Base-by-base conservation (phyloP, 805 yeast genomes). In the Wickerhamomyces strasburgensis region DNA sequence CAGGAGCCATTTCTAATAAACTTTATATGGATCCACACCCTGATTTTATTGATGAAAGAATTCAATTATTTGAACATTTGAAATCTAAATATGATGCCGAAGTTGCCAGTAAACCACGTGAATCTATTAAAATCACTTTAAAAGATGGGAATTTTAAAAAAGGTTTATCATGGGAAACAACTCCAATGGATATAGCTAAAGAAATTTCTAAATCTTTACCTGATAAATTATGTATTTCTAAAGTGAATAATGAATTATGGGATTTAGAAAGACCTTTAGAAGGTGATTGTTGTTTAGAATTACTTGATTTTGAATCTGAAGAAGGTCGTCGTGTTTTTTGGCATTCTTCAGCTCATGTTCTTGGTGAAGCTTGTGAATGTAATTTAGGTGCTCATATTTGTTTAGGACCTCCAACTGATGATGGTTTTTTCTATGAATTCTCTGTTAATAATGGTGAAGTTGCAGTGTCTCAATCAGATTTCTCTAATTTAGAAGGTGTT, bases 361-460 rank as follows among this genome's bases (percentile, higher is more conserved):
- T 93, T 52, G 98, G 98, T 66, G 98, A 93, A 70, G 90, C 97
- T 33, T 84, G 96, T 70, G 98, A 93, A 68, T 83, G 96, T 62
- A 93, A 87, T 63, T 71, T 82, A 61, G 98, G 97, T 50, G 94
- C 95, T 48, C 96, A 90, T 61, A 78, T 93, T 48, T 79, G 86
- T 61, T 69, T 80, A 47, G 98, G 98, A 49, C 98, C 98, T 23
- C 98, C 98, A 61, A 90, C 96, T 43, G 87, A 82, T 38, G 98
- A 90, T 47, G 98, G 98, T 31, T 93, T 93, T 68, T 93, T 90
- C 70, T 93, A 93, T 64, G 98, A 93, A 61, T 88, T 93, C 83
- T 72, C 95, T 39, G 78, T 88, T 56, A 73, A 77, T 42, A 89
- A 90, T 52, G 78, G 81, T 46, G 80, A 80, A 48, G 72, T 75